phyloP scores from a whole-genome alignment of 139 green algal species.

The Chlamydomonas sp. region DNA sequence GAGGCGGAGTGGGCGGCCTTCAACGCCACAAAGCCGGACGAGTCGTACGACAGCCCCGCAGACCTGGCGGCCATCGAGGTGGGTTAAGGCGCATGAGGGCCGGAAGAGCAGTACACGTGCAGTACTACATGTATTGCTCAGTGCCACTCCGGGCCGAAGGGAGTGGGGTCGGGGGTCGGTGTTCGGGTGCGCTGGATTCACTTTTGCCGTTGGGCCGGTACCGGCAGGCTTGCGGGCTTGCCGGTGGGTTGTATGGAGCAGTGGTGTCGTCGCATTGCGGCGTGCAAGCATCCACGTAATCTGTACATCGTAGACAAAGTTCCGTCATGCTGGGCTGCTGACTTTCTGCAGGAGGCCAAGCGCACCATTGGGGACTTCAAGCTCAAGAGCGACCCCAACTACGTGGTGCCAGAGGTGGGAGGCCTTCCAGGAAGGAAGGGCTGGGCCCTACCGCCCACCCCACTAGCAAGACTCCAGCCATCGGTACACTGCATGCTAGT shows the following conservation, averaged over 20 bases:
- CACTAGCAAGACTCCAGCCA: not conserved
- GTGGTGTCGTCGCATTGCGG: too few relatives aligned
- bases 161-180: too few relatives aligned
- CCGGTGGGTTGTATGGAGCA: not conserved
- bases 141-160: too few relatives aligned
- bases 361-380: slow-evolving; percentile 85
- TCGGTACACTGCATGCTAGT: not conserved
- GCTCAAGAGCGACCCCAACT: slow-evolving; percentile 83
- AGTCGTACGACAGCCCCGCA: slow-evolving; percentile 69
- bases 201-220: too few relatives aligned
- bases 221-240: not conserved
- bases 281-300: too few relatives aligned
- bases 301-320: not conserved
- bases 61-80: slow-evolving; percentile 61
- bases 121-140: not conserved
- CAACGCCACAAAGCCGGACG: slow-evolving; percentile 72
- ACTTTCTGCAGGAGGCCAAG: slow-evolving; percentile 62
- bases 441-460: not conserved
- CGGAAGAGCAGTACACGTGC: not conserved
- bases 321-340: not conserved
- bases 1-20: slow-evolving; percentile 79
- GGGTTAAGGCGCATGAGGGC: not conserved
- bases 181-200: too few relatives aligned
- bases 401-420: slow-evolving; percentile 69
- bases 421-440: not conserved